Conservation (phyloP, 2,329 filamentous ascomycete genomes). For the Ophioceras dolichostomum region DNA sequence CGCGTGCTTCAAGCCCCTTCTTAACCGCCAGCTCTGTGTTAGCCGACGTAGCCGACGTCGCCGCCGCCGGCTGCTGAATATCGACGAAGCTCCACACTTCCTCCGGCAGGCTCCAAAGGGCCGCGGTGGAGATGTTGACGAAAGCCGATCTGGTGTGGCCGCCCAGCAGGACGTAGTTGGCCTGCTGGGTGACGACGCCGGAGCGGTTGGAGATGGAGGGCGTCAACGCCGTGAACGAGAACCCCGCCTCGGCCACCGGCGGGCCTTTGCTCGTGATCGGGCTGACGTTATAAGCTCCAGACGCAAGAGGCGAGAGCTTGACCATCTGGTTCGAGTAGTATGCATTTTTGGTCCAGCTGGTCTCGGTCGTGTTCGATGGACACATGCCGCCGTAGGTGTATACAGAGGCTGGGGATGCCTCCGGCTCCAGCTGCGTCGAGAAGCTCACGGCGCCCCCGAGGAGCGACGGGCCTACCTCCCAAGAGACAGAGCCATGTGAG, state of each 20-base stretch:
- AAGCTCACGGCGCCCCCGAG: constrained; percentile 52
- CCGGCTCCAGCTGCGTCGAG: constrained; percentile 44
- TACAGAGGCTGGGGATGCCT: constrained; percentile 39
- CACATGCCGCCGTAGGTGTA: constrained; percentile 93
- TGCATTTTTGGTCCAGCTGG: constrained; percentile 53
- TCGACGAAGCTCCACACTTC: constrained; percentile 75
- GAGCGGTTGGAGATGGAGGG: constrained; percentile 59
- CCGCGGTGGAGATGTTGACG: constrained; percentile 87
- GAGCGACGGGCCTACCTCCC: constrained; percentile 30
- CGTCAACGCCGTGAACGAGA: constrained; percentile 63
- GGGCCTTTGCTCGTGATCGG: constrained; percentile 38
- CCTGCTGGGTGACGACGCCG: constrained; percentile 56
- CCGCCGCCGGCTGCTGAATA: constrained; percentile 33
- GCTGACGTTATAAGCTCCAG: constrained; percentile 21
- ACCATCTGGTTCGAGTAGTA: constrained; percentile 76
- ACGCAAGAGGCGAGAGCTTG: constrained; percentile 38
- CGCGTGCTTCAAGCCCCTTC: constrained; percentile 1
- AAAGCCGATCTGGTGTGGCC: constrained; percentile 77
- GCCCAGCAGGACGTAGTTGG: constrained; percentile 69
- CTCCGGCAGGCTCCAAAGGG: constrained; percentile 76
- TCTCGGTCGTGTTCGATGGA: constrained; percentile 32
- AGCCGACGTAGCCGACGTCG: constrained; percentile 9
- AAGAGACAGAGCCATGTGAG: not conserved
- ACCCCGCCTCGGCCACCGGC: constrained; percentile 74
- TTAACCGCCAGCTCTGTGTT: constrained; percentile 43